phyloP scores from a whole-genome alignment of 345 rosid species.

The Pseudoturritis turrita region DNA sequence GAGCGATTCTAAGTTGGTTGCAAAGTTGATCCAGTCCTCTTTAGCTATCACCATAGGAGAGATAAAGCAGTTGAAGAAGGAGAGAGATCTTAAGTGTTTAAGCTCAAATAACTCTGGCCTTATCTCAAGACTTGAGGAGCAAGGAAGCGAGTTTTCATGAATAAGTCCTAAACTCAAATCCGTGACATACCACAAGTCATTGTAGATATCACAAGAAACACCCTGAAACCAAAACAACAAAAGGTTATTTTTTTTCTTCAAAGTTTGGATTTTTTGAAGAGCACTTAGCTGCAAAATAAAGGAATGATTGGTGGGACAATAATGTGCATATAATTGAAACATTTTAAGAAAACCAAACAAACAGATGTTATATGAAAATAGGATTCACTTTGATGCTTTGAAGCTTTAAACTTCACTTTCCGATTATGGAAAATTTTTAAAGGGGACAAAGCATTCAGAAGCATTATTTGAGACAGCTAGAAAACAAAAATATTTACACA shows the following conservation, averaged over 20 bases:
- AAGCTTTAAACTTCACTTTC: conserved; percentile 23
- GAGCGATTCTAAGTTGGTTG: conserved; percentile 48
- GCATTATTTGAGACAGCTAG: conserved; percentile 28
- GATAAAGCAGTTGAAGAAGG: conserved; percentile 71
- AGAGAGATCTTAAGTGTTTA: conserved; percentile 62
- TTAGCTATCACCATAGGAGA: conserved; percentile 39
- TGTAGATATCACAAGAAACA: conserved; percentile 75
- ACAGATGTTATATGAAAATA: conserved; percentile 24
- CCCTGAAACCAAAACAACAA: conserved; percentile 49
- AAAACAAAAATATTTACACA: conserved; percentile 15
- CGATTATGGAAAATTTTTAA: conserved; percentile 22
- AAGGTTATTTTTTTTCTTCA: background rate
- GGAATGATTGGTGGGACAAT: conserved; percentile 22
- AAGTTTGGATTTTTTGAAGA: background rate
- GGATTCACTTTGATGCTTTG: conserved; percentile 24
- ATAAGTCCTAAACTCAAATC: conserved; percentile 62
- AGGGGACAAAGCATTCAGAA: conserved; percentile 15
- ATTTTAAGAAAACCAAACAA: conserved; percentile 15
- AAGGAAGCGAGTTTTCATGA: conserved; percentile 72
- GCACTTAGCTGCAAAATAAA: background rate
- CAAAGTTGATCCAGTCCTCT: conserved; percentile 49
- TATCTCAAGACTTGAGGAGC: conserved; percentile 51
- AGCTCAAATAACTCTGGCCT: conserved; percentile 64
- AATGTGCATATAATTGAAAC: conserved; percentile 15
- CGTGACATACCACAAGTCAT: conserved; percentile 77